Conservation (phyloP, 2,329 filamentous ascomycete genomes). For the Thielaviopsis ethacetica region DNA sequence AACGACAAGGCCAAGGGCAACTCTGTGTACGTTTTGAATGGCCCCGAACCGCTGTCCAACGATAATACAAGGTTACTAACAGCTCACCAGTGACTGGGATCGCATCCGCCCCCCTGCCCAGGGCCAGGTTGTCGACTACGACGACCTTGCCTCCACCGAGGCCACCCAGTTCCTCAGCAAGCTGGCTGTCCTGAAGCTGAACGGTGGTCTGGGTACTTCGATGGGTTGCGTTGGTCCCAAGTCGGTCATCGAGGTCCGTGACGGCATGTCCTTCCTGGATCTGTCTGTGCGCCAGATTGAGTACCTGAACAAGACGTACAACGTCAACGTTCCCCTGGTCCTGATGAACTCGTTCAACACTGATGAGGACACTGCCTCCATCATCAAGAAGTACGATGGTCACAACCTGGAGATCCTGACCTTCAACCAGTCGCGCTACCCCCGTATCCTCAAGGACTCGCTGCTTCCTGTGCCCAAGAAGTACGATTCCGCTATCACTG, state of each 20-base stretch:
- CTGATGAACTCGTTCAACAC: constrained; percentile 99
- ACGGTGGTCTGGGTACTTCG: constrained; percentile 95
- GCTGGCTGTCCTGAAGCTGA: constrained; percentile 95
- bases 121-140: constrained; percentile 90
- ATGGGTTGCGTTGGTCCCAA: constrained; percentile 99
- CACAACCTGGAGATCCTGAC: constrained; percentile 99
- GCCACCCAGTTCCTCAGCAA: constrained; percentile 93
- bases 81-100: constrained; percentile 63
- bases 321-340: constrained; percentile 92
- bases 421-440: constrained; percentile 99
- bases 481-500: constrained; percentile 71
- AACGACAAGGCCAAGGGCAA: constrained; percentile 99
- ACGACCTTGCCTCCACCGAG: constrained; percentile 73
- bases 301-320: constrained; percentile 95
- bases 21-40: constrained; percentile 43
- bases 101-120: constrained; percentile 87
- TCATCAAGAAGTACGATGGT: constrained; percentile 99
- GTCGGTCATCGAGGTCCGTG: constrained; percentile 97
- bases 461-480: constrained; percentile 88
- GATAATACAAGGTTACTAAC: neutral
- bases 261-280: constrained; percentile 99
- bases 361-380: constrained; percentile 90
- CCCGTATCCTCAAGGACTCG: constrained; percentile 95
- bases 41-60: neutral
- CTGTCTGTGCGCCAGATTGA: constrained; percentile 97